Evolutionary conservation across 2,329 filamentous ascomycete species (phyloP).

Genomic region (Pezicula rhizophila): DNA sequence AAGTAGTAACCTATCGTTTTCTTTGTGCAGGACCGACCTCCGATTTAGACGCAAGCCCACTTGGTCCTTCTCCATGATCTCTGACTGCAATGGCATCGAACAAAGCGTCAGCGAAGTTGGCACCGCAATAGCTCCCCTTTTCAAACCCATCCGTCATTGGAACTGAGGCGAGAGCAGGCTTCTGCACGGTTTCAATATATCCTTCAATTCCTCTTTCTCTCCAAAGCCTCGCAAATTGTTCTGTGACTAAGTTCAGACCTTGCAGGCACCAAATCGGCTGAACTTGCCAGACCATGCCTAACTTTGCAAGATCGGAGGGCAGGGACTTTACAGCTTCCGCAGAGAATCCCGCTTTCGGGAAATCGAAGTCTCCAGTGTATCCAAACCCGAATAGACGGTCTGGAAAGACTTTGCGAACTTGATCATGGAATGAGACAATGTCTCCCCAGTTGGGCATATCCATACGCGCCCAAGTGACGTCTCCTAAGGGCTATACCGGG

Average conservation of each 20-base stretch:
- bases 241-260: conserved; percentile 29
- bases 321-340: conserved; percentile 27
- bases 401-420: conserved; percentile 29
- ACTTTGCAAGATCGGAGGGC: conserved; percentile 29
- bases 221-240: conserved; percentile 30
- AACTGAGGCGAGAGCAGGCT: conserved; percentile 17
- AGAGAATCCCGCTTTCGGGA: conserved; percentile 28
- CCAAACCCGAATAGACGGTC: conserved; percentile 33
- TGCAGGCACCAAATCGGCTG: conserved; percentile 34
- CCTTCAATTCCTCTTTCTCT: conserved; percentile 30
- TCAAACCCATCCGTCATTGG: conserved; percentile 30
- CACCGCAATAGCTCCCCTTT: conserved; percentile 30
- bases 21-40: no score
- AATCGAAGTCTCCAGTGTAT: conserved; percentile 33
- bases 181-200: conserved; percentile 23
- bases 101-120: conserved; percentile 32
- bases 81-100: conserved; percentile 30
- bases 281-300: conserved; percentile 35
- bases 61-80: conserved; percentile 8
- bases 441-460: conserved; percentile 30
- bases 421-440: conserved; percentile 31
- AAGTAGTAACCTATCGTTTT: no score
- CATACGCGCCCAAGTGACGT: conserved; percentile 32
- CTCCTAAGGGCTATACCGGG: conserved; percentile 23
- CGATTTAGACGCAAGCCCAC: neutral